Evolutionary conservation across 305 asterid genomes (phyloP).

Genomic region (Fraxinus albicans): DNA sequence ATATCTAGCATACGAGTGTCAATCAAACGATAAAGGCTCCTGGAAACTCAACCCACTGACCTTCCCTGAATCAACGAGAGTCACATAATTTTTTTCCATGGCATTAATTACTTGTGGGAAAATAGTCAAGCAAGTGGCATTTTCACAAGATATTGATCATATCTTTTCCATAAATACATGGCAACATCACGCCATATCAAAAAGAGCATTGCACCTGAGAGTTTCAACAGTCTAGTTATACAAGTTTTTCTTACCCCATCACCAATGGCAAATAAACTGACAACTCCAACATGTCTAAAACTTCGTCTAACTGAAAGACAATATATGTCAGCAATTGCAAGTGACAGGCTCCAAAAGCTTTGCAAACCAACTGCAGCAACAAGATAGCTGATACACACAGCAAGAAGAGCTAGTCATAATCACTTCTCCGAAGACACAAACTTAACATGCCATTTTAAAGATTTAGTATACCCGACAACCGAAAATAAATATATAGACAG

Average conservation of each 20-base stretch:
- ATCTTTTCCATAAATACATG: not conserved
- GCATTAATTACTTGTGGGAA: not conserved
- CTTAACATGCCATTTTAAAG: not conserved
- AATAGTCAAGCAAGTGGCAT: not conserved
- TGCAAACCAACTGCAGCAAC: conserved; percentile 91
- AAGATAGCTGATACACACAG: conserved; percentile 58
- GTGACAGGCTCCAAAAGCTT: conserved; percentile 76
- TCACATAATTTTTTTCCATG: not conserved
- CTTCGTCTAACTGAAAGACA: conserved; percentile 74
- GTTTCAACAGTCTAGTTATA: not conserved
- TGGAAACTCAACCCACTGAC: not conserved
- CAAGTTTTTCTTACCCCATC: conserved; percentile 75
- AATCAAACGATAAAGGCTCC: not conserved
- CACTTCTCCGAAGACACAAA: conserved; percentile 1
- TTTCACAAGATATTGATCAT: not conserved
- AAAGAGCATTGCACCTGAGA: not conserved
- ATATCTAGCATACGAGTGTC: not conserved
- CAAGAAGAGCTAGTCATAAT: conserved; percentile 14
- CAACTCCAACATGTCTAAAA: conserved; percentile 53
- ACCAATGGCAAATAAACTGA: conserved; percentile 74
- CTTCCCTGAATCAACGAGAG: not conserved
- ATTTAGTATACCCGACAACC: not conserved
- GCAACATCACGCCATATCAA: not conserved
- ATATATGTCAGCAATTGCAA: conserved; percentile 67
- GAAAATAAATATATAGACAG: not conserved